Evolutionary conservation across 192 early-diverging fungal genomes (phyloP).

Genomic region (Mortierella antarctica): DNA sequence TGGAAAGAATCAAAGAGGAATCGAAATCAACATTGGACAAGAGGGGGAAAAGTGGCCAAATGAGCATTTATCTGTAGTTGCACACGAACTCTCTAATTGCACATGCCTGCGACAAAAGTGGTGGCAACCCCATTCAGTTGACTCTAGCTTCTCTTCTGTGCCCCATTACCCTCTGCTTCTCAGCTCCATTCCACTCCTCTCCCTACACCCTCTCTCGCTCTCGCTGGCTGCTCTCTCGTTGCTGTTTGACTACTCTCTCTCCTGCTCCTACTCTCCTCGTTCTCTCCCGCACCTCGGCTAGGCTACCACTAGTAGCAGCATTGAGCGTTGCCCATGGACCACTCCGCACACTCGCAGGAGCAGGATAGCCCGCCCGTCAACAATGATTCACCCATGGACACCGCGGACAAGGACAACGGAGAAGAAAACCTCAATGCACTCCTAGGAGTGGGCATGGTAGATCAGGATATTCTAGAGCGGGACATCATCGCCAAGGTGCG

Average conservation of each 20-base stretch:
- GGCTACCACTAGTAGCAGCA: too few relatives aligned
- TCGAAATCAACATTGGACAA: too few relatives aligned
- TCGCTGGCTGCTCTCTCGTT: not conserved
- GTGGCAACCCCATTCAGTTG: not conserved
- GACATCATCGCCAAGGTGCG: slow-evolving; percentile 71
- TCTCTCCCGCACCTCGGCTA: not conserved
- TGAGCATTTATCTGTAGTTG: too few relatives aligned
- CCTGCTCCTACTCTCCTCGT: not conserved
- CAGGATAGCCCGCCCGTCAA: not conserved
- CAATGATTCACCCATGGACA: not conserved
- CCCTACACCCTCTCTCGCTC: not conserved
- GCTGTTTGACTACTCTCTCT: not conserved
- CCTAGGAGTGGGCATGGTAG: slow-evolving; percentile 60
- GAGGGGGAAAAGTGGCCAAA: not conserved
- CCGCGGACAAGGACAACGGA: slow-evolving; percentile 14
- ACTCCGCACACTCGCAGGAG: not conserved
- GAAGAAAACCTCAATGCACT: slow-evolving; percentile 26
- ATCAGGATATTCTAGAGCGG: slow-evolving; percentile 74
- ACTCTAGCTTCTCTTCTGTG: too few relatives aligned
- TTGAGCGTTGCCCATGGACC: not conserved
- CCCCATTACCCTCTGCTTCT: not conserved
- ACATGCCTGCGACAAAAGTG: not conserved
- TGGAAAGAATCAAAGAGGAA: not conserved
- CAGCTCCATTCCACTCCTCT: not conserved
- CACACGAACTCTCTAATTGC: too few relatives aligned